Evolutionary conservation across 768 basidiomycete species (phyloP), one percentile per base, ranked within the genome.

Genomic region (Suillus placidus): DNA sequence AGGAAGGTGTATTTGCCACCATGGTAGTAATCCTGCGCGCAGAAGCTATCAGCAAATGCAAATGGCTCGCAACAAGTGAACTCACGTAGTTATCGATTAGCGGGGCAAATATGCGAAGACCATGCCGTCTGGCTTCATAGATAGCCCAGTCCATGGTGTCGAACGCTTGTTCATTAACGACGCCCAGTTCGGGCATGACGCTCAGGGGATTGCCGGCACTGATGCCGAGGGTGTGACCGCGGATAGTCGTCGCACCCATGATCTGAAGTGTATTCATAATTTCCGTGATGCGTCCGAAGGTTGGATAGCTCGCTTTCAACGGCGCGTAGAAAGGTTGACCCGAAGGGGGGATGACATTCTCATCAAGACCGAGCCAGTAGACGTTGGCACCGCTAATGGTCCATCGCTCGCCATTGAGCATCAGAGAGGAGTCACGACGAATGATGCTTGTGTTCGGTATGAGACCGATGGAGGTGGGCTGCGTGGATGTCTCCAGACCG

Each of bases 361-460:
- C 76, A 56, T 77, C 76, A 38, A 77, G 65, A 4, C 76, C 76
- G 18, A 77, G 69, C 76, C 76, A 77, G 69, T 77, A 76, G 35
- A 76, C 71, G 62, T 77, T 74, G 67, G 63, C 61, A 3, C 74
- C 74, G 4, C 64, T 62, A 9, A 52, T 26, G n/a, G 49, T 63
- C 62, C 62, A 63, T 23, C 51, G 68, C 61, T 20, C 26, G 51
- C 16, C 43, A 35, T 42, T 38, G 37, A 66, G 64, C 35, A 61
- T 61, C 14, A 66, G 40, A 43, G 45, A 35, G 40, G 60, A 62
- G 37, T 52, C 61, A 13, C 35, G 38, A 32, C 64, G 64, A 30
- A 30, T 66, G 64, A 62, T 61, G 52, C 8, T 12, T 3, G 61
- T 55, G 23, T 55, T 66, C 30, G 52, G 64, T 16, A 62, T 35